Evolutionary conservation across 2,329 filamentous ascomycete species (phyloP), one percentile per base, ranked within the genome.

Genomic region (Exophiala sp.): DNA sequence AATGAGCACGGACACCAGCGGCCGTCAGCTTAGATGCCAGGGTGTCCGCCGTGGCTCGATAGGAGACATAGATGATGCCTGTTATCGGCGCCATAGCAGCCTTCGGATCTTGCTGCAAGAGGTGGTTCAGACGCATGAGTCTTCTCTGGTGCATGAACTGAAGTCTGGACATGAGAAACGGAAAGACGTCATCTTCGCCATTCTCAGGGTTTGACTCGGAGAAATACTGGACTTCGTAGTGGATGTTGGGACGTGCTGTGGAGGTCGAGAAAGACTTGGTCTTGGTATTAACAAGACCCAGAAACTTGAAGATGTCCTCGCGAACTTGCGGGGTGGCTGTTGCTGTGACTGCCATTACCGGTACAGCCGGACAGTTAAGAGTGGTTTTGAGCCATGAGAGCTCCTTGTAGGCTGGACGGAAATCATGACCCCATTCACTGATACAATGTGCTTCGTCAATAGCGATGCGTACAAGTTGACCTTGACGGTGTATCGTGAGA

Each of bases 401-500:
- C 16, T 87, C 82, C 66, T 94, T 91, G 72, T 96, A 97, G 53
- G 91, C 88, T 34, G 86, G 88, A n/a, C 92, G 87, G 68, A 97
- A 97, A 70, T 97, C 92, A 69, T 97, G 91, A 1, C 92, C 92
- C 92, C 92, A 96, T 84, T 96, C 91, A 20, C 89, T 95, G 63
- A 97, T 95, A 69, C 92, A 97, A 70, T 97, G 92, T 2, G 92
- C 92, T 73, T 97, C 92, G 66, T 97, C 92, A 53, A 97, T 85
- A 44, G 88, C 92, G 59, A 97, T 83, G 11, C 92, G 84, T 8
- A 87, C 86, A n/a, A 97, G 81, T 71, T 96, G 89, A 53, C 82
- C 82, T 69, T 96, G 91, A 54, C 83, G 76, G 66, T 96, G 77
- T 11, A 96, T 86, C 3, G 87, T 75, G 56, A 81, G 79, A 7